Evolutionary conservation across 768 basidiomycete genomes (phyloP), one percentile per base, ranked within the genome.

Genomic region (Leccinum disarticulatum): DNA sequence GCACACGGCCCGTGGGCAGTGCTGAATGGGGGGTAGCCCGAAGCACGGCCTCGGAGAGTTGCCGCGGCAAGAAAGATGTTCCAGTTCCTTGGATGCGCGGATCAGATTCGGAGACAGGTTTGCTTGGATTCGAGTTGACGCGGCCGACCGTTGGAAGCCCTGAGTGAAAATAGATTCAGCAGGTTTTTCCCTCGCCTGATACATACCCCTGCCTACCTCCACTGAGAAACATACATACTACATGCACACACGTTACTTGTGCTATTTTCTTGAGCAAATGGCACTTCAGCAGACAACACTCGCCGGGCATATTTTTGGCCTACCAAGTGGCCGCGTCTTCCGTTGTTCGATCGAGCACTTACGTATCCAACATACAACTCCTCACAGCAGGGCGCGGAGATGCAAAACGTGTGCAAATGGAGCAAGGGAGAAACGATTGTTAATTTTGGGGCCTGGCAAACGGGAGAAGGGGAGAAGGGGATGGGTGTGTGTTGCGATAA

Each of bases 261-360:
- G 14, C 85, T 85, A 64, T 93, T 93, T 72, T 93, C 90, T 70
- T 90, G 87, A 30, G 82, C 90, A 52, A 83, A 77, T 35, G 76
- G 73, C 15, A 74, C 67, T 6, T 68, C 69, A 13, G 74, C 57
- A 4, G 81, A 79, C 41, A 92, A 72, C 15, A 79, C 72, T 49
- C 78, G 69, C 61, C 87, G 86, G 25, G 87, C 17, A 25, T 31
- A 35, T 33, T 33, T 33, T 33, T 33, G 33, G 33, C 33, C 33
- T 35, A 35, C 33, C 13, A 35, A 35, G 33, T 35, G 33, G 13
- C 33, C 33, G 33, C 33, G 13, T 35, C 33, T 35, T 35, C 33
- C 33, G 33, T 35, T 35, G 33, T 35, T 35, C 33, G 33, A 35
- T 35, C 33, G 33, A 35, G 13, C 33, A 14, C 15, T 36, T 36